A percentile compares a stretch with the other conserved stretches of the same genome.
phyloP scores from a whole-genome alignment of 345 rosid species.

The Kernera saxatilis region DNA sequence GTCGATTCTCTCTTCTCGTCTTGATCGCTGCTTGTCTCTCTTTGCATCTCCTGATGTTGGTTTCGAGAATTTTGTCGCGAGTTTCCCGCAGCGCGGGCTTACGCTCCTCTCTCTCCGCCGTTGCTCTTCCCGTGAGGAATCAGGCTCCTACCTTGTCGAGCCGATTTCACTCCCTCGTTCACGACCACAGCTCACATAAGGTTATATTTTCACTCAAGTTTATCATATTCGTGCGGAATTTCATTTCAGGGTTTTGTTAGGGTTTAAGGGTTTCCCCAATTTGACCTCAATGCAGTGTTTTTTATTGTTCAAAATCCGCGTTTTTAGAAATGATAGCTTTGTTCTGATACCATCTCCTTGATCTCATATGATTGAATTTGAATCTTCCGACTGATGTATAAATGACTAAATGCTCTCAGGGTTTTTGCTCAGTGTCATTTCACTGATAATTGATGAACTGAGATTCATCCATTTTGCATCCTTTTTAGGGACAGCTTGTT shows the following conservation, averaged over 20 bases:
- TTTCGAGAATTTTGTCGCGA: constrained; percentile 52
- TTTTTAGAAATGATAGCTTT: neutral
- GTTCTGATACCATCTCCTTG: neutral
- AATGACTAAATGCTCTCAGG: neutral
- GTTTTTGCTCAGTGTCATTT: constrained; percentile 3
- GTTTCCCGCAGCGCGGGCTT: constrained; percentile 41
- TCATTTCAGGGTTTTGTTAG: constrained; percentile 35
- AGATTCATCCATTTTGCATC: constrained; percentile 23
- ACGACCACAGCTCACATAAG: constrained; percentile 32
- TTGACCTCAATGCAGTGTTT: neutral
- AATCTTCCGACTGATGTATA: neutral
- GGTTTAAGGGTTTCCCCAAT: constrained; percentile 39
- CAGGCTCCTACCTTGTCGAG: constrained; percentile 26
- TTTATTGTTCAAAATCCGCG: neutral
- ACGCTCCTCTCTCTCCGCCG: constrained; percentile 45
- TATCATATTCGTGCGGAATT: neutral
- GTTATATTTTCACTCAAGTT: constrained; percentile 18
- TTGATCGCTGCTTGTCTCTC: constrained; percentile 43
- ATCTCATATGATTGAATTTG: neutral
- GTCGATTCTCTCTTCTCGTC: constrained; percentile 28
- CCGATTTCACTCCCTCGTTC: constrained; percentile 34
- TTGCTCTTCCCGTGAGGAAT: constrained; percentile 32
- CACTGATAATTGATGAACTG: neutral
- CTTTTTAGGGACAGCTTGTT: constrained; percentile 32
- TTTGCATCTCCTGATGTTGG: constrained; percentile 43